Evolutionary conservation across 495 filamentous ascomycete genomes (phyloP).

Genomic region (Jackrogersella minutella): DNA sequence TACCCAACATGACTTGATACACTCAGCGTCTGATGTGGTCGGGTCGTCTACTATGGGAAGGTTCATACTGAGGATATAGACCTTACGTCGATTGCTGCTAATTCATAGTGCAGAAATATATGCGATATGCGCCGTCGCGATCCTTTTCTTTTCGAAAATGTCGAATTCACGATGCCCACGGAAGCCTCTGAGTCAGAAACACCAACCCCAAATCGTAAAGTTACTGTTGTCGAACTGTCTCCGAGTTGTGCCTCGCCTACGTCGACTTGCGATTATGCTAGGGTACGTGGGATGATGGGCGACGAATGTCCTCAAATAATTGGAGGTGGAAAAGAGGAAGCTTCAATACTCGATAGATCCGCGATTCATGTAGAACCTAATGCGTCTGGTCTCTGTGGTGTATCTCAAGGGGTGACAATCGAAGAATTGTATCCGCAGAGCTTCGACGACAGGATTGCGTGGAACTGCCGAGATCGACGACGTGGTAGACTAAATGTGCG

Average conservation of each 20-base stretch:
- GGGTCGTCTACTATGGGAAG: conserved; percentile 6
- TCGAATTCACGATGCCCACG: conserved; percentile 34
- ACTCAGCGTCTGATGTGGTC: not conserved
- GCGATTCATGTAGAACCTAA: not conserved
- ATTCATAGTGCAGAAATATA: conserved; percentile 11
- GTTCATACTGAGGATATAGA: not conserved
- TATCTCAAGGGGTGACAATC: conserved; percentile 6
- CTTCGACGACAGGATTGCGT: not conserved
- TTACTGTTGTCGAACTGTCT: conserved; percentile 36
- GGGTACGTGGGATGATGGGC: not conserved
- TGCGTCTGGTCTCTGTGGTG: not conserved
- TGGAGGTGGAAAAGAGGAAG: not conserved
- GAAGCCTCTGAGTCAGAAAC: conserved; percentile 13
- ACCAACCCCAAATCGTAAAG: conserved; percentile 35
- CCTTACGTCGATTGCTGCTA: not conserved
- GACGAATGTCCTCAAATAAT: not conserved
- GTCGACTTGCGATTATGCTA: not conserved
- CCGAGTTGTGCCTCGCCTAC: not conserved
- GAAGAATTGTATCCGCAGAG: conserved; percentile 1
- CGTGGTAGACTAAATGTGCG: not conserved
- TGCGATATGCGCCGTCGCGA: conserved; percentile 1
- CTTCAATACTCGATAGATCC: not conserved
- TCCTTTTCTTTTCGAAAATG: conserved; percentile 35
- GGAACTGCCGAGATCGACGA: not conserved
- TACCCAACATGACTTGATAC: not conserved